These are phyloP conservation scores for Kuraishia floccosa DNA, from an alignment of 805 yeast species.

Conservation along the genomic window DNA sequence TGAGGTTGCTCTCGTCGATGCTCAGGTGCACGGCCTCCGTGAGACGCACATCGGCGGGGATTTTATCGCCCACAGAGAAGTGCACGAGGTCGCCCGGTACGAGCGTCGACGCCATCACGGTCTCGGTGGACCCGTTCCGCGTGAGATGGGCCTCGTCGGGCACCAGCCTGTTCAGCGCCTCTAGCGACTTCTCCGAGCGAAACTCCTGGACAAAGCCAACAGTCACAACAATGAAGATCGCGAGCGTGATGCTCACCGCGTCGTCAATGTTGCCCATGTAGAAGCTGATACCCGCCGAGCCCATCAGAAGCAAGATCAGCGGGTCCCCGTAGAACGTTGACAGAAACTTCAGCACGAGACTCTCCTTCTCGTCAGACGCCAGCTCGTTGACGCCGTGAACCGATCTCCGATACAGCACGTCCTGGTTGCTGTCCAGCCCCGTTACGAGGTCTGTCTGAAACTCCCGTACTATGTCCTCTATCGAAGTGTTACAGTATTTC, in stretches of 20 bases:
- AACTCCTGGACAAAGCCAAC: constrained; percentile 98
- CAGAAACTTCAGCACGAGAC: constrained; percentile 57
- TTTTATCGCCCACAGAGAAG: constrained; percentile 85
- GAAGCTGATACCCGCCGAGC: constrained; percentile 79
- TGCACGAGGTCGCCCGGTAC: constrained; percentile 96
- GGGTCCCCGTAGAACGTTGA: constrained; percentile 86
- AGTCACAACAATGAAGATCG: constrained; percentile 84
- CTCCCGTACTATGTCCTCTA: constrained; percentile 52
- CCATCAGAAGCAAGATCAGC: constrained; percentile 75
- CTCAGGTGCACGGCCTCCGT: constrained; percentile 67
- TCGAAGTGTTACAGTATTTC: constrained; percentile 44
- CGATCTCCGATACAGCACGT: constrained; percentile 57
- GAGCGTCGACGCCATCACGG: constrained; percentile 74
- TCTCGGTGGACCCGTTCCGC: constrained; percentile 66
- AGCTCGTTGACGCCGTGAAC: constrained; percentile 80
- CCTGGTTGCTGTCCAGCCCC: constrained; percentile 65
- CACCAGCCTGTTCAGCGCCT: constrained; percentile 84
- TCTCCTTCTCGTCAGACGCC: constrained; percentile 66
- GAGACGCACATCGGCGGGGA: constrained; percentile 91
- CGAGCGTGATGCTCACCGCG: constrained; percentile 87
- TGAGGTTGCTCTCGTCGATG: constrained; percentile 87
- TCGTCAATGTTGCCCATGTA: constrained; percentile 96
- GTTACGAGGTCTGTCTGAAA: constrained; percentile 45
- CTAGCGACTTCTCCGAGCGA: constrained; percentile 87
- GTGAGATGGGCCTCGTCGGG: constrained; percentile 96